Evolutionary conservation across 257 asterid species (phyloP), one percentile per base, ranked within the genome.

Genomic region (Misopates orontium): DNA sequence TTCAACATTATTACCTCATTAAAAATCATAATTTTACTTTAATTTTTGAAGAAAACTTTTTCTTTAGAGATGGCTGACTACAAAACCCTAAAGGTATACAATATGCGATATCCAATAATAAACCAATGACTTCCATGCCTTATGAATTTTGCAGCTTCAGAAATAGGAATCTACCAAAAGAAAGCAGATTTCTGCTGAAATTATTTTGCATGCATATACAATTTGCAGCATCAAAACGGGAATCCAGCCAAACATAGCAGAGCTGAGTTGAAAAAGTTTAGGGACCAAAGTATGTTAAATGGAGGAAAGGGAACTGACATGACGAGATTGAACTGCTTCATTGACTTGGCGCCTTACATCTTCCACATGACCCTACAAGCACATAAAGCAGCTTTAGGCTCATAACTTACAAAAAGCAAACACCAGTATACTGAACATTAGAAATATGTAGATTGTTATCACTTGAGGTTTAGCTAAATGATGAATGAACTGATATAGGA

Each of bases 291-390:
- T 12, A 50, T 16, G 21, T 44, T 17, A 45, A 31, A 64, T 5
- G 55, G 52, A 31, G 3, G 58, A 69, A 74, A 45, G 69, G 71
- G 32, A 66, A 74, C 97, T 85, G 23, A 90, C 99, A 80, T 90
- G 95, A 57, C 99, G 97, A 65, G 88, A 75, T 64, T 79, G 95
- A 75, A 88, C 93, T 31, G 96, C 97, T 86, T 94, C 99, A 68
- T 90, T 80, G 45, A 90, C 96, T 84, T 90, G 95, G 73, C 96
- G 95, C 69, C 89, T 78, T 71, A 84, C 96, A 68, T 88, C 96
- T 73, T 86, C 95, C 80, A 88, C 96, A 42, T 88, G 95, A 70
- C 97, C 97, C 99, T 94, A 73, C 72, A 75, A 71, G 66, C 58
- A 78, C 44, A 67, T 49, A 67, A 55, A 68, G 67, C n/a, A 18